Base-by-base conservation (phyloP, 306 rosid species). In the Lathyrus aphaca region DNA sequence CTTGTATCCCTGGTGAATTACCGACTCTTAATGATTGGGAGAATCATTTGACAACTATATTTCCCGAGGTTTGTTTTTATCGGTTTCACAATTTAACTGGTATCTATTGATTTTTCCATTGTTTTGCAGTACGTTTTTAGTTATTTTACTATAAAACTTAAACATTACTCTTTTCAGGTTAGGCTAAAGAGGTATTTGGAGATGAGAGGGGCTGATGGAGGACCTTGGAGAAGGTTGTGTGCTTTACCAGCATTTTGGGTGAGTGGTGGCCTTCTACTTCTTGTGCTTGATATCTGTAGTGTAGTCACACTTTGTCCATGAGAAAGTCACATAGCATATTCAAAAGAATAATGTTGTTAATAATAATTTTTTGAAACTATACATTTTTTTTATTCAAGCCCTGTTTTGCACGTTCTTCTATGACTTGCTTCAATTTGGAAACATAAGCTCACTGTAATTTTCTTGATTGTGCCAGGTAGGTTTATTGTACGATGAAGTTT, bases 171-270 rank as follows among this genome's bases (percentile, higher is more conserved):
- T 73, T 39, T 82, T 74, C 89, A 91, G 99, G 97, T 95, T 66
- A 89, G 99, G 82, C 80, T 95, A 79, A 95, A 95, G 91, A 86
- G 99, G 75, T 95, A 95, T 81, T 77, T 95, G 86, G 99, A 95
- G 85, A 95, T 95, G 99, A 87, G 99, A 84, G 97, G 97, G 18
- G 92, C 97, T 79, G 99, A 95, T 79, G 99, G 96, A 77, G 99
- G 99, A 10, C 99, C 99, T 65, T 95, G 97, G 99, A 89, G 99
- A 91, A 91, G 96, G 81, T 82, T 95, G 73, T 91, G 96, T 77
- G 97, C 97, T 76, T 83, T 95, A 83, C 99, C 99, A 46, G 97
- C 99, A 49, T 84, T 95, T 83, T 95, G 97, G 99, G 99, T 91
- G 81, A 73, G 80, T 76, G 49, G 39, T 64, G 44, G 35, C 72